Evolutionary conservation across 768 basidiomycete species (phyloP), one percentile per base, ranked within the genome.

Genomic region (Rhizopogon salebrosus): DNA sequence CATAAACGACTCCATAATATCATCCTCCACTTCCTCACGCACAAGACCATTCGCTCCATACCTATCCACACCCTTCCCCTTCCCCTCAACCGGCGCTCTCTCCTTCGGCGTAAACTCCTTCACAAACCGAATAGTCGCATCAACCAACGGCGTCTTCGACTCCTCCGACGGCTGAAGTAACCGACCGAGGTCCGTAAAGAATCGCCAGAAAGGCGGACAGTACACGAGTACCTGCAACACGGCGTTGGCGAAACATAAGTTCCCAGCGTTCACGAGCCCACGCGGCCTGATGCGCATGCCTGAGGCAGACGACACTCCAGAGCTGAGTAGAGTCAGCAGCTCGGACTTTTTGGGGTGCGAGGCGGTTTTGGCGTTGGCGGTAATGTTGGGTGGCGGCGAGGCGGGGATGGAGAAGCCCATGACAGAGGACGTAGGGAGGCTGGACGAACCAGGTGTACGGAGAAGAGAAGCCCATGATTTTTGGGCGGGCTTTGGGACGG

Each of bases 181-280:
- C 60, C 75, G 77, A 26, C 80, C 87, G 2, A 98, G 72, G 56
- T 89, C 85, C 20, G 70, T 72, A 63, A 99, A 88, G 34, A 98
- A 68, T 41, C 76, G 76, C 62, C 85, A 84, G 68, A 98, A 98
- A 1, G 89, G 91, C n/a, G 80, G 78, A 60, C 88, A 92, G 68
- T 93, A 95, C 1, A 95, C 80, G 26, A 99, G 76, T 1, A 89
- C 82, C 72, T 98, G 95, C 27, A 99, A 73, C 22, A 98, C 89
- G 0, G 93, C 84, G 62, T 98, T 99, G 26, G 94, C 94, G 64
- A 98, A 99, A 67, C 95, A 99, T 85, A 98, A 86, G 70, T 99
- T 99, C 0, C 95, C 95, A 2, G 83, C 87, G 69, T 99, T 99
- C 59, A 98, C 77, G 45, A 99, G 72, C 4, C 95, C 95, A 13